Evolutionary conservation across 768 basidiomycete genomes (phyloP), one percentile per base, ranked within the genome.

Genomic region (Lactifluus piperatus): DNA sequence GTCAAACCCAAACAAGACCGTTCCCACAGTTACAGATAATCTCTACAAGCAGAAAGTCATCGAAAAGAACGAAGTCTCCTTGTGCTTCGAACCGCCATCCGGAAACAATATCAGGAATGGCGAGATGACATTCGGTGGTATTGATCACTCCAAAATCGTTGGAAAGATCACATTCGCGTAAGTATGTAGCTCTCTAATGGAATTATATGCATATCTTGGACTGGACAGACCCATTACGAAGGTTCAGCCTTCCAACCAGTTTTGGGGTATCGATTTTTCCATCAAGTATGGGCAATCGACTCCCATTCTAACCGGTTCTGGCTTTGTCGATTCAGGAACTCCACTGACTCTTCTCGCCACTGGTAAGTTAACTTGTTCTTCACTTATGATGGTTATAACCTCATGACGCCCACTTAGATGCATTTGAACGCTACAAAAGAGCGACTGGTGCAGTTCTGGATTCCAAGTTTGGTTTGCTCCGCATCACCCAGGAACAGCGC

Each of bases 11-110:
- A 30, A 16, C 11, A 45, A 39, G 2, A 44, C 29, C 16, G 46
- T 72, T 20, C 68, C 69, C 7, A 70, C 71, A 20, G 70, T 74
- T 47, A 71, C 67, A 5, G 71, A 73, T 67, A 74, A 69, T 61
- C 69, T 71, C 6, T 71, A 65, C 60, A 18, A 57, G 1, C 63
- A 67, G 24, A 67, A 67, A 8, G 57, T 65, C 0, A 72, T 74
- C 54, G 6, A 55, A 8, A 27, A 36, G 4, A 59, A 65, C 16
- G 32, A 60, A 13, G 59, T 73, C 45, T 67, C 69, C 10, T 62
- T 72, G 45, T 68, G 58, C 9, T 72, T 68, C 36, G 62, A 63
- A 22, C 71, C 72, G 24, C n/a, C n/a, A n/a, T n/a, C 58, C 65
- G 5, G 63, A 56, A 1, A 29, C 57, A 13, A 22, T 50, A 34